Percentiles rank a stretch among this genome's conserved stretches.
phyloP scores from a whole-genome alignment of 2,329 filamentous ascomycete species.

The Pseudocercospora eumusae region DNA sequence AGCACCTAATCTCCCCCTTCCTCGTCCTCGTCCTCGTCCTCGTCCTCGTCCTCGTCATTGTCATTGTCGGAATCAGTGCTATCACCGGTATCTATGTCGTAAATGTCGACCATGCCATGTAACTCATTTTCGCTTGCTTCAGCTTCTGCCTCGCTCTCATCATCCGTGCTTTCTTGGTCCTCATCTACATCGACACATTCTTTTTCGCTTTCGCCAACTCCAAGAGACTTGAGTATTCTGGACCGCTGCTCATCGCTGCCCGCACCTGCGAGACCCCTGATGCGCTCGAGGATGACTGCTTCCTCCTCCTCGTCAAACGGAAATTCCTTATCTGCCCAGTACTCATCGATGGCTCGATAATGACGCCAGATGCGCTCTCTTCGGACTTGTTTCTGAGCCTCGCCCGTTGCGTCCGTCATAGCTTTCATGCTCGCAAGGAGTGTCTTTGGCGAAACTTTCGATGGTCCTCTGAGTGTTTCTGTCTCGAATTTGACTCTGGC shows the following conservation, averaged over 20 bases:
- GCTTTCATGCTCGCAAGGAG: background rate
- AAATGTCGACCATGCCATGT: background rate
- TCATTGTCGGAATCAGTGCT: background rate
- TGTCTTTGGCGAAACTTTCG: background rate
- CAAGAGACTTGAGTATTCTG: background rate
- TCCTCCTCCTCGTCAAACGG: background rate
- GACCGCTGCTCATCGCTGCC: background rate
- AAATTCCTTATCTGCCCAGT: background rate
- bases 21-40: too few species aligned
- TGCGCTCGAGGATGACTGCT: background rate
- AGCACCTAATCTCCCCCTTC: too few species aligned
- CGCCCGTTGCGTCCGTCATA: background rate
- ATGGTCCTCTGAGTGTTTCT: background rate
- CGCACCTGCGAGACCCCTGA: background rate
- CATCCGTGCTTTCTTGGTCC: background rate
- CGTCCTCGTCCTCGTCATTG: background rate
- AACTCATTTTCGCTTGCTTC: background rate
- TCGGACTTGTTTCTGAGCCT: background rate
- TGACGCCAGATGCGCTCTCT: constrained; percentile 11
- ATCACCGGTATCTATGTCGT: background rate
- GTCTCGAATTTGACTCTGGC: background rate
- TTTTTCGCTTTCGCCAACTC: background rate
- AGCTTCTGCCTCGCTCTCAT: background rate
- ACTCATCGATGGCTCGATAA: background rate
- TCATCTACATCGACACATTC: background rate